phyloP scores from a whole-genome alignment of 2,329 filamentous ascomycete species.

The Calonectria ilicicola region DNA sequence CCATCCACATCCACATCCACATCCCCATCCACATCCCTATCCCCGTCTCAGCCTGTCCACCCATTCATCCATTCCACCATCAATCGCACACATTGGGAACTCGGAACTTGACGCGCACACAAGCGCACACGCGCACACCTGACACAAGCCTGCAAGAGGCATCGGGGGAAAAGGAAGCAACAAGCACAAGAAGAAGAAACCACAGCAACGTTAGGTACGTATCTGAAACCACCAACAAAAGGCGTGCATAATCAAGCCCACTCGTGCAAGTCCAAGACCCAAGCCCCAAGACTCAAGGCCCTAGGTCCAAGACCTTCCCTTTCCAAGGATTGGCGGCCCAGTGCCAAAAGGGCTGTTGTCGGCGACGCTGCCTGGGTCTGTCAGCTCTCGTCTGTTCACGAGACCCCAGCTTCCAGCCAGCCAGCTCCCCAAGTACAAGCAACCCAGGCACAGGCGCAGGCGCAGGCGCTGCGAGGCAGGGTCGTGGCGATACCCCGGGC shows the following conservation, averaged over 20 bases:
- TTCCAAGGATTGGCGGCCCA: constrained; percentile 17
- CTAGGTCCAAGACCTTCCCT: constrained; percentile 8
- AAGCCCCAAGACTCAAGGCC: background rate
- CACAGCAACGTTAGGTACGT: constrained; percentile 14
- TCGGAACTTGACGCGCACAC: background rate
- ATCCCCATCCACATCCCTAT: background rate
- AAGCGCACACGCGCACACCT: background rate
- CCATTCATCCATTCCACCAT: background rate
- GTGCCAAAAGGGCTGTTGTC: background rate
- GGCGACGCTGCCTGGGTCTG: constrained; percentile 5
- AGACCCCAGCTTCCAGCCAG: constrained; percentile 8
- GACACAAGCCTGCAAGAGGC: background rate
- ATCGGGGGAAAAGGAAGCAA: background rate
- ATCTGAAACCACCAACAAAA: constrained; percentile 22
- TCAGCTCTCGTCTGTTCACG: constrained; percentile 14
- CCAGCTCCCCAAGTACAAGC: constrained; percentile 13
- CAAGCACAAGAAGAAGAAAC: constrained; percentile 1
- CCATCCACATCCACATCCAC: background rate
- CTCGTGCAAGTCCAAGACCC: background rate
- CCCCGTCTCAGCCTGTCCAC: background rate
- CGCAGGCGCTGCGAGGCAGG: constrained; percentile 21
- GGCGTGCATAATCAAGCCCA: constrained; percentile 22
- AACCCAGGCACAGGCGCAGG: constrained; percentile 10
- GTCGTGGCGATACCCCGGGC: constrained; percentile 43
- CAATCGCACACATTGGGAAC: constrained; percentile 15